phyloP scores from a whole-genome alignment of 768 basidiomycete species.

The Macrolepiota fuliginosa region DNA sequence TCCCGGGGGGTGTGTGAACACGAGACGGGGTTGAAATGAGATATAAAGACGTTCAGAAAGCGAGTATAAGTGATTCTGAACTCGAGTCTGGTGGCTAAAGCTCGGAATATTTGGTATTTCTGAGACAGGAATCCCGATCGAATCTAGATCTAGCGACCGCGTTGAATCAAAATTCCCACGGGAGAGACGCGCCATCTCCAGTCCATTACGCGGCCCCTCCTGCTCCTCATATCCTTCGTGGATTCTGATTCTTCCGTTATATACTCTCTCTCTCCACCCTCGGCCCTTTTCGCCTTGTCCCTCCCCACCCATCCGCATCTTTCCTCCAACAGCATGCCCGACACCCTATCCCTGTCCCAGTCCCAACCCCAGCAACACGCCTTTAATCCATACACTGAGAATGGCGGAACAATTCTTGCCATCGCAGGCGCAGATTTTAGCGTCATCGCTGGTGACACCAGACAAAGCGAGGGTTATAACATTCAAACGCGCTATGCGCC shows the following conservation, averaged over 20 bases:
- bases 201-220: slow-evolving; percentile 44
- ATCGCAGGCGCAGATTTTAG: slow-evolving; percentile 92
- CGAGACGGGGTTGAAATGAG: background rate
- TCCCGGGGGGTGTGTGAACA: background rate
- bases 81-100: slow-evolving; percentile 25
- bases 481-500: slow-evolving; percentile 98
- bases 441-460: slow-evolving; percentile 94
- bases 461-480: slow-evolving; percentile 95
- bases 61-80: background rate
- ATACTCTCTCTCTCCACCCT: slow-evolving; percentile 21
- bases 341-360: slow-evolving; percentile 35
- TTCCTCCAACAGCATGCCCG: slow-evolving; percentile 26
- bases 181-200: slow-evolving; percentile 34
- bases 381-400: slow-evolving; percentile 90
- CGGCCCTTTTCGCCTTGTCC: slow-evolving; percentile 22
- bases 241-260: slow-evolving; percentile 22
- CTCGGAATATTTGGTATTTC: slow-evolving; percentile 35
- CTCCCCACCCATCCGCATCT: slow-evolving; percentile 16
- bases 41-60: background rate
- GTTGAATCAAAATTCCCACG: slow-evolving; percentile 33
- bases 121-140: slow-evolving; percentile 1
- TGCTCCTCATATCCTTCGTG: slow-evolving; percentile 20
- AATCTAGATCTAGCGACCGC: slow-evolving; percentile 12
- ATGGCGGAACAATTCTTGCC: slow-evolving; percentile 95
- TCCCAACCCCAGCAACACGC: slow-evolving; percentile 48